Percentiles rank a stretch among this genome's conserved stretches.
Conservation (phyloP, 768 basidiomycete species). For the Boletus huronensis region DNA sequence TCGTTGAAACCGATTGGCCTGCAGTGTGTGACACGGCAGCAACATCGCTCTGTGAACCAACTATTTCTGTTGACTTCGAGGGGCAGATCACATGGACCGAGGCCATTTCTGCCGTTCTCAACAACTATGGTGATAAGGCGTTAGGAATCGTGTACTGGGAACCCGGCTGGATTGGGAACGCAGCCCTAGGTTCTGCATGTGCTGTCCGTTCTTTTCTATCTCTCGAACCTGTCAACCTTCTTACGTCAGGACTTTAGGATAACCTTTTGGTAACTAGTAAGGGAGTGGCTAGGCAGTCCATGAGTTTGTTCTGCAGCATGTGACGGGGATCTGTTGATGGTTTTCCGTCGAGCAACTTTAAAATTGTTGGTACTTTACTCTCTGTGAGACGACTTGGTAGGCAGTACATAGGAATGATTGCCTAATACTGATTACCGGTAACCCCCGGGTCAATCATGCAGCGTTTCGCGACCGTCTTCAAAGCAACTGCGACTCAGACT, state of each 20-base stretch:
- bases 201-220: slow-evolving; percentile 4
- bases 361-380: too few relatives aligned
- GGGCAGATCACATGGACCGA: slow-evolving; percentile 12
- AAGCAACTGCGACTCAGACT: not conserved
- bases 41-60: slow-evolving; percentile 9
- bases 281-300: slow-evolving; percentile 6
- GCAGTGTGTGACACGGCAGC: not conserved
- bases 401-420: not conserved
- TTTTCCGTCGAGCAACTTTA: not conserved
- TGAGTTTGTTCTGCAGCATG: slow-evolving; percentile 2
- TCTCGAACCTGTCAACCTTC: not conserved
- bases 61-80: not conserved
- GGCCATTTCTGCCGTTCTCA: not conserved
- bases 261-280: slow-evolving; percentile 3
- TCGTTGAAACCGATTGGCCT: slow-evolving; percentile 15
- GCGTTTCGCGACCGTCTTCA: not conserved
- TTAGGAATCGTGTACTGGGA: slow-evolving; percentile 15
- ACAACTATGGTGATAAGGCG: slow-evolving; percentile 3
- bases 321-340: not conserved
- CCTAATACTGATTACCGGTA: not conserved
- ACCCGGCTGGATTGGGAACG: slow-evolving; percentile 8
- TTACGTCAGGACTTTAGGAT: slow-evolving; percentile 3
- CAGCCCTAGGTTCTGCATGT: slow-evolving; percentile 5
- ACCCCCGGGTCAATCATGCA: slow-evolving; percentile 6
- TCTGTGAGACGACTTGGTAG: not conserved